Percentiles rank a stretch among this genome's conserved stretches.
These are phyloP conservation scores for Platanthera guangdongensis DNA, from an alignment of 106 monocot genomes.

Conservation along the genomic window DNA sequence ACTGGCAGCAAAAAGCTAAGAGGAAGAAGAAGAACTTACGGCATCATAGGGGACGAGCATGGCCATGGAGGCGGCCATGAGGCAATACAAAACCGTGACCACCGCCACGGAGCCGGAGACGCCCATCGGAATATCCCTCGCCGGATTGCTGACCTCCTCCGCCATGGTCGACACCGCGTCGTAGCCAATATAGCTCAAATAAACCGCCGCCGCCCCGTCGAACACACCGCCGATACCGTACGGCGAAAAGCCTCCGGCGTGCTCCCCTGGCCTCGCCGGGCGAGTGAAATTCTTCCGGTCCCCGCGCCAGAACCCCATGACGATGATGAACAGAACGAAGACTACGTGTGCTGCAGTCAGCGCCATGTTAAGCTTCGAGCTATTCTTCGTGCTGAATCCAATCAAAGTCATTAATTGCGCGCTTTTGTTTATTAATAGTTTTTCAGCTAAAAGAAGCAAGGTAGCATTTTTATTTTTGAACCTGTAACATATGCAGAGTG, in stretches of 20 bases:
- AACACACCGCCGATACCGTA: slow-evolving; percentile 64
- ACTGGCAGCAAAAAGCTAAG: background rate
- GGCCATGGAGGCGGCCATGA: slow-evolving; percentile 88
- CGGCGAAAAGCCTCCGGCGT: slow-evolving; percentile 68
- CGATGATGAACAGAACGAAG: slow-evolving; percentile 86
- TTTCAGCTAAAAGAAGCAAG: background rate
- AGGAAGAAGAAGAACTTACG: slow-evolving; percentile 21
- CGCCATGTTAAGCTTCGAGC: slow-evolving; percentile 73
- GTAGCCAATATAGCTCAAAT: slow-evolving; percentile 94
- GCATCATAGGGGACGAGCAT: slow-evolving; percentile 88
- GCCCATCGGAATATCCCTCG: slow-evolving; percentile 80
- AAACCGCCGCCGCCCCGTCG: slow-evolving; percentile 74
- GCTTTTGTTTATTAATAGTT: too few species aligned
- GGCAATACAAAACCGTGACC: slow-evolving; percentile 79
- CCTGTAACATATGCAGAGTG: slow-evolving; percentile 85
- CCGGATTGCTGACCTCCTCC: slow-evolving; percentile 73
- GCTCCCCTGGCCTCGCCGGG: slow-evolving; percentile 35
- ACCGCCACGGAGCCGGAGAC: slow-evolving; percentile 80
- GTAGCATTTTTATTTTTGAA: background rate
- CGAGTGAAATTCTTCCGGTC: slow-evolving; percentile 46
- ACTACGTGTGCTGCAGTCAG: slow-evolving; percentile 59
- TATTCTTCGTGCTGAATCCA: slow-evolving; percentile 66
- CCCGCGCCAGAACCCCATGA: slow-evolving; percentile 66
- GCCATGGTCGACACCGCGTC: slow-evolving; percentile 99
- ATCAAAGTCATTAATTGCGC: too few species aligned